Conservation (phyloP, 441 rosid species). For the Viola pubescens region DNA sequence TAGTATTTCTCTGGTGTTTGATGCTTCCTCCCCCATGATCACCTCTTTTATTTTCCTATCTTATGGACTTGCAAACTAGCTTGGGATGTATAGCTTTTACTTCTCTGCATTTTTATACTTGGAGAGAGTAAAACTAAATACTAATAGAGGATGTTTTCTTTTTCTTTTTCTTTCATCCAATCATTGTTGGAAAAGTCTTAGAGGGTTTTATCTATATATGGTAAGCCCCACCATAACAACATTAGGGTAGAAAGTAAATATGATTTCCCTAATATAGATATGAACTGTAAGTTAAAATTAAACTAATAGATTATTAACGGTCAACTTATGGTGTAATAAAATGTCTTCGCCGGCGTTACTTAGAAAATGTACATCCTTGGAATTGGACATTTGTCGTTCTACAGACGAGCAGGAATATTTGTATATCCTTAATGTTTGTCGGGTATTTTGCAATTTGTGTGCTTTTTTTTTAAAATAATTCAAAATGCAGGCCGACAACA, state of each 20-base stretch:
- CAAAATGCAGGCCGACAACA: slow-evolving; percentile 16
- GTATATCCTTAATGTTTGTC: slow-evolving; percentile 7
- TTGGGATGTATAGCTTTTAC: slow-evolving; percentile 16
- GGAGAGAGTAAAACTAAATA: no score
- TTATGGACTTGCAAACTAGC: background rate
- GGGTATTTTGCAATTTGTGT: slow-evolving; percentile 11
- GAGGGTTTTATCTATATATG: background rate
- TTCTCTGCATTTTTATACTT: no score
- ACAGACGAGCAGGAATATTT: slow-evolving; percentile 15
- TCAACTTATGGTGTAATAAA: no score
- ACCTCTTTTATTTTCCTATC: slow-evolving; percentile 3
- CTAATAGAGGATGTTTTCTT: no score
- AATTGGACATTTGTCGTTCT: slow-evolving; percentile 22
- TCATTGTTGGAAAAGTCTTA: slow-evolving; percentile 19
- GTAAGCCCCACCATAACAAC: slow-evolving; percentile 1
- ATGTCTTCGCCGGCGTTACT: no score
- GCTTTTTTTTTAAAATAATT: background rate
- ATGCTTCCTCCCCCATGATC: slow-evolving; percentile 25
- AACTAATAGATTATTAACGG: no score
- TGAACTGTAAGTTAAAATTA: no score
- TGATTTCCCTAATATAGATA: no score
- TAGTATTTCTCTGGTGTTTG: background rate
- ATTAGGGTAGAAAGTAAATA: background rate
- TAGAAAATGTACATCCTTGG: no score
- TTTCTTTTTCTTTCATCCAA: background rate